Base-by-base conservation (phyloP, 306 rosid genomes). In the Prunus salicina region DNA sequence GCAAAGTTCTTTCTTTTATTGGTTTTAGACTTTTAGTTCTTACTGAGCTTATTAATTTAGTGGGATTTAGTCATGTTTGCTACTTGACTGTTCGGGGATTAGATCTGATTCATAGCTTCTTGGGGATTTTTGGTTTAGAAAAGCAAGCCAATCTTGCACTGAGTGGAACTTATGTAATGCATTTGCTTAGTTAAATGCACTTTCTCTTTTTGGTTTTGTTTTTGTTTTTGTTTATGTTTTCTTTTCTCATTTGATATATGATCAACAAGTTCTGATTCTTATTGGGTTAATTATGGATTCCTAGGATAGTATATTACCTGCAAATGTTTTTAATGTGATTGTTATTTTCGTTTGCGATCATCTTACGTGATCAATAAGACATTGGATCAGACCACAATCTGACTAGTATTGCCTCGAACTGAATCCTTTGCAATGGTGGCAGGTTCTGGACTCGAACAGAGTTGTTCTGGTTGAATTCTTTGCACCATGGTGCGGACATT, bases 401-500 rank as follows among this genome's bases (percentile, higher is more conserved):
- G 25, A 57, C 68, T 64, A 12, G 18, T 34, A 28, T 78, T 71
- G 43, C 22, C 38, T 70, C 63, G 46, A 22, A 57, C 46, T 64
- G 45, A 66, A 64, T 52, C 12, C n/a, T 72, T 5, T 45, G 75
- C 67, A 57, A 72, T 76, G 68, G 46, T 78, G 70, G 81, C 95
- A 96, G 99, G 99, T 96, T 86, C 58, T 91, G 82, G 93, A 96
- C 83, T 96, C 98, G 18, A 96, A 93, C 71, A 86, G 96, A 77
- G 85, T 96, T 61, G 99, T 96, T 75, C 86, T 96, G 57, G 98
- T 96, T 27, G 99, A 96, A 83, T 96, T 96, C 83, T 96, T 91
- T 78, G 99, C 99, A 3, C 99, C 99, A 2, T 96, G 99, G 99
- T 96, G 99, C 69, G 99, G 99, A n/a, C 99, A 96, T 76, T 96